Base-by-base conservation (phyloP, 2,329 filamentous ascomycete genomes). In the Incumbomyces lentus region DNA sequence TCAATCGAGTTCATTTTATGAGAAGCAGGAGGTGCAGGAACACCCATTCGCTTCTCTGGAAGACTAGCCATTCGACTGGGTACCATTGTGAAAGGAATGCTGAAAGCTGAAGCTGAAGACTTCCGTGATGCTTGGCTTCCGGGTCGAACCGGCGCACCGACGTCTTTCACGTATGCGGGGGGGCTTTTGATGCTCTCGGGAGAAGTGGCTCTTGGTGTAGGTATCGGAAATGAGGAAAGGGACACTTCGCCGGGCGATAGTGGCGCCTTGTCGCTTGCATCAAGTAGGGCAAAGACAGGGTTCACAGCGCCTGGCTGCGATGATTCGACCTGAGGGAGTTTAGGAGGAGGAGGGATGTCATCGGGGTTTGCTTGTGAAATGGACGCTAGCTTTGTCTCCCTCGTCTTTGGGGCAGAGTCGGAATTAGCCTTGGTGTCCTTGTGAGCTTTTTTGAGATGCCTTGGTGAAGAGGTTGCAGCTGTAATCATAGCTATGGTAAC, bases 41-140 rank as follows among this genome's bases (percentile, higher is more conserved):
- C 31, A 11, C 31, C 31, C 12, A 36, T 26, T 10, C 41, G 14
- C 16, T 44, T 35, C 14, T 35, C 33, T 2, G 33, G 41, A 10
- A 44, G 33, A 19, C 41, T 44, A 11, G 13, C 33, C 7, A 29
- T 37, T 22, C 41, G 41, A 19, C 18, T 19, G 2, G 41, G 41
- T 5, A 44, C 41, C 41, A 44, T 44, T 11, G 41, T 44, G 33
- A 44, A 44, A 11, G 41, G 41, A n/a, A 44, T 44, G 41, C 32
- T 44, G 41, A 44, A 44, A 7, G 41, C 41, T 17, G 41, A 35
- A 2, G 41, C 32, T 16, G 41, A 44, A 5, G 31, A 36, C 36
- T 3, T 2, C 13, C 19, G 41, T 3, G 41, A 44, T 26, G 14
- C 19, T 36, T 44, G 41, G 19, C 41, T 44, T 8, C 14, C 32